Evolutionary conservation across 495 filamentous ascomycete genomes (phyloP).

Genomic region (Cenococcum geophilum): DNA sequence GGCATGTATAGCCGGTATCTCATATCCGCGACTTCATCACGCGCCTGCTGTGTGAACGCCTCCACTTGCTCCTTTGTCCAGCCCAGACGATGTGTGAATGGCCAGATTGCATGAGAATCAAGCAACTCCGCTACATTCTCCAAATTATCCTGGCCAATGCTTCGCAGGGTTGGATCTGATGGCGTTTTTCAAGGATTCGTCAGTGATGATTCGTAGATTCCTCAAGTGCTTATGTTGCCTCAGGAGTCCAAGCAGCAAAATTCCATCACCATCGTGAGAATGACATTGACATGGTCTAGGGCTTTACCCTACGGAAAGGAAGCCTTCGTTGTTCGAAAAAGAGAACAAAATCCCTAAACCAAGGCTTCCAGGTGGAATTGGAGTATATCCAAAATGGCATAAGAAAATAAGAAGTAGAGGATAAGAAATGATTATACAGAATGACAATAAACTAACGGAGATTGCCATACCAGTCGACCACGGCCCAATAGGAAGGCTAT

Average conservation of each 20-base stretch:
- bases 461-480: conserved; percentile 25
- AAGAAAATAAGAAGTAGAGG: neutral
- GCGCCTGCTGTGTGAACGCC: conserved; percentile 25
- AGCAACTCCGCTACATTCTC: conserved; percentile 30
- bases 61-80: conserved; percentile 28
- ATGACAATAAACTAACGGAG: neutral
- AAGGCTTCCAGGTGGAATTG: no score
- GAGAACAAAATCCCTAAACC: no score
- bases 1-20: conserved; percentile 34
- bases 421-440: neutral
- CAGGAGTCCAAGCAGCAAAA: no score
- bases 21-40: conserved; percentile 24
- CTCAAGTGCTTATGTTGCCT: neutral
- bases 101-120: conserved; percentile 33
- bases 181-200: neutral
- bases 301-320: no score
- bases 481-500: conserved; percentile 24
- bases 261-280: no score
- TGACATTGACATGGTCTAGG: no score
- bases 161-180: conserved; percentile 20
- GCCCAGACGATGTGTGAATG: conserved; percentile 28
- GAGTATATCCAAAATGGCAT: neutral
- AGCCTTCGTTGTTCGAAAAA: no score
- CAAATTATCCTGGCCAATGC: conserved; percentile 26
- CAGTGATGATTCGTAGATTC: neutral